Conservation (phyloP, 164 flowering plant genomes). For the Buxus sempervirens region DNA sequence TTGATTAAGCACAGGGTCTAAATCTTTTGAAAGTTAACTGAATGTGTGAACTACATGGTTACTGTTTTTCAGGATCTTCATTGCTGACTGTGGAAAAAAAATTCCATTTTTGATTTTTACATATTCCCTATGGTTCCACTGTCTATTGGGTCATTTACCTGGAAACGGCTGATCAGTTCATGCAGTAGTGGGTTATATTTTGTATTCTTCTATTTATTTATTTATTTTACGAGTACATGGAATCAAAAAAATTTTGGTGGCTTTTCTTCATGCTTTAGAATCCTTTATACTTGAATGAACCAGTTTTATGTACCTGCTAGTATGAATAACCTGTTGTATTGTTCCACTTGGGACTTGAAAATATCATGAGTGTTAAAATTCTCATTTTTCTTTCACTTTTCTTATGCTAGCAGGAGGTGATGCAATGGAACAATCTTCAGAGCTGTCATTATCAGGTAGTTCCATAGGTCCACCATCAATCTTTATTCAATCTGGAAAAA, state of each 20-base stretch:
- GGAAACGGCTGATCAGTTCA: background rate
- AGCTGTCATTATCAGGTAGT: slow-evolving; percentile 27
- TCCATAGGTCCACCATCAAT: background rate
- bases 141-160: background rate
- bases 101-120: background rate
- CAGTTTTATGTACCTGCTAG: background rate
- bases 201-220: too few relatives aligned
- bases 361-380: slow-evolving; percentile 1
- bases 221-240: too few relatives aligned
- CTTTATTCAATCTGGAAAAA: too few relatives aligned
- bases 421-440: slow-evolving; percentile 37
- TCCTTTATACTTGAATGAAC: background rate
- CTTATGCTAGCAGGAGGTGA: slow-evolving; percentile 18
- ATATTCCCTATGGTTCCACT: background rate
- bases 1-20: background rate
- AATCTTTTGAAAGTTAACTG: background rate
- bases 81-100: background rate
- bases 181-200: background rate
- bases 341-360: background rate
- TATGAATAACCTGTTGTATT: background rate
- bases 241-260: too few relatives aligned
- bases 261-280: background rate
- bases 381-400: background rate
- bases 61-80: too few relatives aligned
- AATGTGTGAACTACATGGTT: background rate